Base-by-base conservation (phyloP, 768 basidiomycete genomes). In the Infundibulicybe gibba region DNA sequence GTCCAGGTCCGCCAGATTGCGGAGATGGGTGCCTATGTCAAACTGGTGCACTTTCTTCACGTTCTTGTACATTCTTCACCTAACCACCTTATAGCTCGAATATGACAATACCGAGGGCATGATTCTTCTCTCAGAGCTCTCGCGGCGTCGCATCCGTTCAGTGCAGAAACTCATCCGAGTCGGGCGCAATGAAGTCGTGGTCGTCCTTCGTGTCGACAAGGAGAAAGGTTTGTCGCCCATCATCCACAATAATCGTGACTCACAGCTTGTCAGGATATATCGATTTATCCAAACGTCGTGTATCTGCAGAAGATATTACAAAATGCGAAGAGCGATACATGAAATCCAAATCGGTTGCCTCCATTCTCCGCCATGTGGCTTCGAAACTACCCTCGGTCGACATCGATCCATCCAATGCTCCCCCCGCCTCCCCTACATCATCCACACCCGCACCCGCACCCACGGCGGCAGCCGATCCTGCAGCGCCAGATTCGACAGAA, bases 81-180 rank as follows among this genome's bases (percentile, higher is more conserved):
- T 49, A 11, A 43, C 15, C 16, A 12, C 19, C 31, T 30, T 37
- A 15, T 55, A 97, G 94, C 86, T 98, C 57, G 95, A 97, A 68
- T 98, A 99, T 61, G 95, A 99, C 66, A 94, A 94, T 63, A 97
- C 94, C 44, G 97, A 99, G 65, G 97, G 97, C 55, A 99, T 99
- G 97, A 99, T 99, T 56, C 71, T 98, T 11, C 84, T 99, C n/a
- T 97, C 97, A 2, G 97, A 98, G 64, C 85, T 99, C 2, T 98
- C 94, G 4, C 73, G 97, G 58, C 78, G 97, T 59, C 95, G 95
- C 60, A 99, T 99, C 59, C 71, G 95, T 55, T 94, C 91, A 6
- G 97, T 99, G 25, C 95, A 98, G 66, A 99, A 98, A 66, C 80
- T 99, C 49, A 99, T 99, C 64, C 78, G 94, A 32, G 93, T 98